Conservation (phyloP, 176 grass and related monocot species). For the Coix lacrymajobi region DNA sequence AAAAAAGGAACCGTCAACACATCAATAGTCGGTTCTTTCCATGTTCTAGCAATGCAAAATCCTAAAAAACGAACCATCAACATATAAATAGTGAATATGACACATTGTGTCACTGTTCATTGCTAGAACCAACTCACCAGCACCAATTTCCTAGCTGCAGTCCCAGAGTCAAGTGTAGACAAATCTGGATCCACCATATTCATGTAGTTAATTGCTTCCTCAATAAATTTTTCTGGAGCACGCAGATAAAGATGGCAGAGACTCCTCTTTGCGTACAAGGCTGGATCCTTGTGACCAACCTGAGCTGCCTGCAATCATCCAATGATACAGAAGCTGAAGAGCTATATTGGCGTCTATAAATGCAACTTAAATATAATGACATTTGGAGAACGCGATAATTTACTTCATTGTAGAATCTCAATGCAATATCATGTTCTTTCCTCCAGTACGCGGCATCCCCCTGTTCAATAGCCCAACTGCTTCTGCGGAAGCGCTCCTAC, state of each 20-base stretch:
- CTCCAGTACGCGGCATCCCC: background rate
- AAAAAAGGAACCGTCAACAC: background rate
- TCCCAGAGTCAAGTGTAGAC: background rate
- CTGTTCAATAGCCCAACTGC: background rate
- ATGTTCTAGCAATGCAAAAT: background rate
- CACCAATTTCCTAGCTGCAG: background rate
- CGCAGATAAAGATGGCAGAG: background rate
- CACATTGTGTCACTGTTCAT: background rate
- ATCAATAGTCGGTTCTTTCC: background rate
- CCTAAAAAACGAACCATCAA: background rate
- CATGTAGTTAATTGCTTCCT: background rate
- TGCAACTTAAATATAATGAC: background rate
- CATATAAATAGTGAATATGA: background rate
- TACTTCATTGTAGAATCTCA: background rate
- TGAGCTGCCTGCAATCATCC: background rate
- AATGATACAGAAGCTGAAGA: background rate
- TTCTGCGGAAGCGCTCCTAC: background rate
- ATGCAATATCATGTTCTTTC: conserved; percentile 4
- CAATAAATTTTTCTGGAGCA: background rate
- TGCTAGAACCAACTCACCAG: background rate
- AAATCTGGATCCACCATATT: background rate
- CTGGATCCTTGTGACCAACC: background rate
- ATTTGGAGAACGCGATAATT: background rate
- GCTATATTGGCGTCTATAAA: background rate
- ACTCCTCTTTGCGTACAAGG: conserved; percentile 11